Evolutionary conservation across 2,329 filamentous ascomycete species (phyloP), one percentile per base, ranked within the genome.

Genomic region (Cladobotryum protrusum): DNA sequence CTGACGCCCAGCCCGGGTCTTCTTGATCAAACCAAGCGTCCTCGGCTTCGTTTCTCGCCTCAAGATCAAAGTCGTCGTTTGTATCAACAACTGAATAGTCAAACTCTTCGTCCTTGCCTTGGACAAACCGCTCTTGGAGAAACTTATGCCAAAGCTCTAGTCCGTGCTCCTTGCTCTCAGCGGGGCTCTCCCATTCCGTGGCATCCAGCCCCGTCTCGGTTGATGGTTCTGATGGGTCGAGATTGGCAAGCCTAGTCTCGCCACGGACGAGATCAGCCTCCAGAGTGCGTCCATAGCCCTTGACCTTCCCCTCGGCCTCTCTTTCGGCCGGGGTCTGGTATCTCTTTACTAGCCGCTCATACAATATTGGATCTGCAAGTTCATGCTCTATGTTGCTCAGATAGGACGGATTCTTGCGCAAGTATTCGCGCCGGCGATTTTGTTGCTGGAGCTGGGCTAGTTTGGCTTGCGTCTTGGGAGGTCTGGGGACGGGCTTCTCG

Each of bases 1-100:
- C 37, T 19, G 15, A 17, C 6, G 78, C 72, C 78, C 85, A 89
- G 43, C 75, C 75, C 0, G 86, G 85, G 58, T 87, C 84, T 71
- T 95, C 86, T 5, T 83, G 82, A 18, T 90, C 87, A 62, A 95
- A 91, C 72, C 87, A 95, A 17, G 76, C 76, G 35, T 95, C 88
- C 65, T 92, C 77, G 13, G 72, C 72, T 47, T 85, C 82, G n/a
- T 74, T 69, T 54, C 71, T 80, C 73, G 62, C 76, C 66, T 73
- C 68, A 63, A 66, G 81, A 63, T 95, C 89, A 49, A 82, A 84
- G 17, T 83, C 82, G 29, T 89, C 83, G 60, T 86, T 83, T 34
- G 72, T 71, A 61, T 96, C 90, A 5, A 95, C 84, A 3, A 56
- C 59, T 1, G 60, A 65, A 62, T 95, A 96, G 54, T 92, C 85